Conservation (phyloP, 495 filamentous ascomycete species). For the Hyaloscypha bicolor region DNA sequence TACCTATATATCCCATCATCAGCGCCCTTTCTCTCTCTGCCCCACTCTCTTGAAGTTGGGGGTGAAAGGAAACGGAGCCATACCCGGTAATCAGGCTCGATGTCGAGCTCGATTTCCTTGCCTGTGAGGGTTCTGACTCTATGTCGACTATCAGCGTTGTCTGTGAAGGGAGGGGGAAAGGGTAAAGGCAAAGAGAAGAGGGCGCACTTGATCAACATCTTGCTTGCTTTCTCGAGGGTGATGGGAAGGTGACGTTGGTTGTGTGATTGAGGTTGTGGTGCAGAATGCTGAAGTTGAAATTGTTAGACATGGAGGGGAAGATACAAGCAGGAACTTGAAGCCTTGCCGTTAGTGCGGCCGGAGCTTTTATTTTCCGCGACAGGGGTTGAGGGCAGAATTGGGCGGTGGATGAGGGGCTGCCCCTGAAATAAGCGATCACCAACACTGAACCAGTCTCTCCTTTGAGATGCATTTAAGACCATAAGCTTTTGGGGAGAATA, state of each 20-base stretch:
- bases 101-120: constrained; percentile 98
- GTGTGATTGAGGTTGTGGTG: no score
- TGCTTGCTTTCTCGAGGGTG: not conserved
- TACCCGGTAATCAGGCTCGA: constrained; percentile 92
- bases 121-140: constrained; percentile 98
- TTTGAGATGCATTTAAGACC: no score
- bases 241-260: no score
- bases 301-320: not conserved
- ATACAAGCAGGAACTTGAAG: not conserved
- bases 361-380: not conserved
- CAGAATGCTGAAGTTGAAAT: not conserved
- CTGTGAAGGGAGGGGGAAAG: not conserved
- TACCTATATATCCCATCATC: constrained; percentile 54
- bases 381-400: no score
- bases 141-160: constrained; percentile 1
- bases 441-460: not conserved
- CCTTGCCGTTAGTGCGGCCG: not conserved
- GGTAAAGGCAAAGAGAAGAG: not conserved
- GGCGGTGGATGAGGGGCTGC: not conserved
- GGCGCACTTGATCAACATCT: constrained; percentile 21
- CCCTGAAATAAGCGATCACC: not conserved
- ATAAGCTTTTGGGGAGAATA: no score
- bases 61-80: constrained; percentile 16
- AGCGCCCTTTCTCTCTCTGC: no score
- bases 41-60: not conserved